Evolutionary conservation across 164 flowering plant genomes (phyloP), one percentile per base, ranked within the genome.

Genomic region (Vitis vinifera): DNA sequence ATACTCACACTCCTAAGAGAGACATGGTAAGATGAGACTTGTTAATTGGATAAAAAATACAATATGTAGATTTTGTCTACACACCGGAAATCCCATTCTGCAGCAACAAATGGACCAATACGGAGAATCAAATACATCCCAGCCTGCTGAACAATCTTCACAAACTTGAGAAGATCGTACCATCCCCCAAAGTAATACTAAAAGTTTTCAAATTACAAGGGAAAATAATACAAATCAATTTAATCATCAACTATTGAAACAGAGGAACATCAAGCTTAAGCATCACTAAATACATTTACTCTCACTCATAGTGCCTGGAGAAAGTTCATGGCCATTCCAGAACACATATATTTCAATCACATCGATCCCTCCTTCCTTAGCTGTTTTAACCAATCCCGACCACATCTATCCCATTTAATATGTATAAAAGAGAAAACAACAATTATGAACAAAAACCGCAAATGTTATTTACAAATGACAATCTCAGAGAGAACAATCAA

Each of bases 71-170:
- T 11, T 3, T 11, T 11, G 17, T 59, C 8, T 48, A 19, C 70
- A 49, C 83, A 96, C 98, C 99, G 98, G 73, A 71, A 95, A 81
- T 90, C 88, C 94, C 95, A 96, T 75, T 96, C 98, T 4, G 99
- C 99, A 0, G 98, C 98, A 67, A 96, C 93, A 79, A 91, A 89
- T 10, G 99, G 98, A 3, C 99, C 98, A 65, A 93, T 91, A 9
- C 99, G 89, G 19, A 96, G 87, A 68, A 93, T 89, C 78, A 92
- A 66, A 78, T 90, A 86, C 91, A 96, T 68, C 52, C 88, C 89
- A 29, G 95, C 91, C 66, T 78, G 68, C 78, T 91, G 92, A 68
- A 96, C 93, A 58, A 84, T 88, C 88, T 87, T 96, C 55, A 83
- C 91, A 70, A 96, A 96, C 79, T 91, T 88, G 70, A 19, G 23